Conservation (phyloP, 2,329 filamentous ascomycete species). For the Fusarium decemcellulare region DNA sequence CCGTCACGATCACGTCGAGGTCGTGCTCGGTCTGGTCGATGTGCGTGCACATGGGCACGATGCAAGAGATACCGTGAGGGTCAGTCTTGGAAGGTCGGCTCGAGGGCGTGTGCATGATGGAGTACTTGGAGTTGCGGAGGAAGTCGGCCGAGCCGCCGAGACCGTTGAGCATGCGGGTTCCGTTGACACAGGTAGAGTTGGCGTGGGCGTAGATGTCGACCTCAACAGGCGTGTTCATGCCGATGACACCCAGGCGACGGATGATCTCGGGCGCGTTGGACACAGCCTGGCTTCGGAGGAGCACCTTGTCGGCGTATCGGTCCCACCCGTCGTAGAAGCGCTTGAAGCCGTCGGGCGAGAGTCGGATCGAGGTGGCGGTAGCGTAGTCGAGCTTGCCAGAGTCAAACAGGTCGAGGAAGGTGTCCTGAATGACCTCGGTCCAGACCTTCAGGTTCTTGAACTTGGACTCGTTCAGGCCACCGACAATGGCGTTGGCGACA, state of each 20-base stretch:
- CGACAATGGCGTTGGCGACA: constrained; percentile 92
- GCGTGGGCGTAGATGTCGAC: constrained; percentile 96
- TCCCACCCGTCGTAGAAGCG: constrained; percentile 93
- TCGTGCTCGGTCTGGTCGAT: constrained; percentile 95
- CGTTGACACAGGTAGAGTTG: constrained; percentile 92
- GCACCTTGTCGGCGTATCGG: constrained; percentile 82
- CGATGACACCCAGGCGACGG: constrained; percentile 86
- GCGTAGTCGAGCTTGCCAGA: constrained; percentile 90
- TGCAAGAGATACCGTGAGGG: constrained; percentile 85
- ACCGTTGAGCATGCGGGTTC: constrained; percentile 88
- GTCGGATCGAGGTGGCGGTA: constrained; percentile 90
- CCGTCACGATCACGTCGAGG: no score
- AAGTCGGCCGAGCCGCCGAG: constrained; percentile 88
- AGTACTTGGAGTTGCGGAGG: constrained; percentile 84
- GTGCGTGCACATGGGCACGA: constrained; percentile 95
- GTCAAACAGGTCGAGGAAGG: constrained; percentile 94
- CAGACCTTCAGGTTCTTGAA: constrained; percentile 92
- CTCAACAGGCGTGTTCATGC: constrained; percentile 96
- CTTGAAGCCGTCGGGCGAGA: constrained; percentile 91
- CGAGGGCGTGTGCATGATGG: constrained; percentile 93
- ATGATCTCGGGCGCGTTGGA: constrained; percentile 95
- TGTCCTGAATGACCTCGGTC: constrained; percentile 95
- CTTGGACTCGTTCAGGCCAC: constrained; percentile 83
- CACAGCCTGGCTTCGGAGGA: constrained; percentile 89
- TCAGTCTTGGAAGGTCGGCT: constrained; percentile 86